Percentiles rank a stretch among this genome's conserved stretches.
phyloP scores from a whole-genome alignment of 169 alveolate species.

The Eimeria necatrix region DNA sequence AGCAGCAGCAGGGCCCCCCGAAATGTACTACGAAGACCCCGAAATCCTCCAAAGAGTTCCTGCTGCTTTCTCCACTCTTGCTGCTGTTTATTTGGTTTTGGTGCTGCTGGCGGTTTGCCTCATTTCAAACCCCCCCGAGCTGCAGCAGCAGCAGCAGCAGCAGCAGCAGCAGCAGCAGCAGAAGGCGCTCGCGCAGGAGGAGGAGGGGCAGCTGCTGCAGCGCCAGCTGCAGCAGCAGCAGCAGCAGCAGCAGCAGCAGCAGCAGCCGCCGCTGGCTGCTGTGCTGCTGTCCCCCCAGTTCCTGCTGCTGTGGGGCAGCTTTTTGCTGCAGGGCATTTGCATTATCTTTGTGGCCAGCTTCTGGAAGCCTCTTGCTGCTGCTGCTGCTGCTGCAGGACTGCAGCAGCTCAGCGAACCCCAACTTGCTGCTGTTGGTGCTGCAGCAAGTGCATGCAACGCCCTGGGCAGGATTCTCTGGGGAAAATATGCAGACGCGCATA shows the following conservation, averaged over 20 bases:
- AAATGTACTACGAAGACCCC: constrained; percentile 45
- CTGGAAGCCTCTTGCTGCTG: constrained; percentile 62
- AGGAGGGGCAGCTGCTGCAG: not conserved
- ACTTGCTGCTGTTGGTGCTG: constrained; percentile 60
- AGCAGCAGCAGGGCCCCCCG: constrained; percentile 62
- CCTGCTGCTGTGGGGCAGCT: constrained; percentile 47
- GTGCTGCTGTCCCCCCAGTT: constrained; percentile 23
- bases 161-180: not conserved
- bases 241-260: not conserved
- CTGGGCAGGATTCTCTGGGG: constrained; percentile 75
- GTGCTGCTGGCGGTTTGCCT: constrained; percentile 11
- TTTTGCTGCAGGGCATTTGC: constrained; percentile 49
- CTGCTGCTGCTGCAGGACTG: not conserved
- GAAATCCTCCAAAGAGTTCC: constrained; percentile 31
- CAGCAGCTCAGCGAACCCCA: constrained; percentile 24
- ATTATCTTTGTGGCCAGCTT: constrained; percentile 69
- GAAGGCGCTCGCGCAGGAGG: too few relatives aligned
- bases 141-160: not conserved
- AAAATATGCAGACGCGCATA: not conserved
- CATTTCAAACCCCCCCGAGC: not conserved
- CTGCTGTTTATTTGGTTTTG: not conserved
- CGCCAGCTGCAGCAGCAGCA: not conserved
- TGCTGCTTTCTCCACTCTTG: not conserved
- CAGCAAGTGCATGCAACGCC: constrained; percentile 63
- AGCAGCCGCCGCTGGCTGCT: not conserved